Conservation (phyloP, 2,329 filamentous ascomycete genomes). For the Trichophyton simii region DNA sequence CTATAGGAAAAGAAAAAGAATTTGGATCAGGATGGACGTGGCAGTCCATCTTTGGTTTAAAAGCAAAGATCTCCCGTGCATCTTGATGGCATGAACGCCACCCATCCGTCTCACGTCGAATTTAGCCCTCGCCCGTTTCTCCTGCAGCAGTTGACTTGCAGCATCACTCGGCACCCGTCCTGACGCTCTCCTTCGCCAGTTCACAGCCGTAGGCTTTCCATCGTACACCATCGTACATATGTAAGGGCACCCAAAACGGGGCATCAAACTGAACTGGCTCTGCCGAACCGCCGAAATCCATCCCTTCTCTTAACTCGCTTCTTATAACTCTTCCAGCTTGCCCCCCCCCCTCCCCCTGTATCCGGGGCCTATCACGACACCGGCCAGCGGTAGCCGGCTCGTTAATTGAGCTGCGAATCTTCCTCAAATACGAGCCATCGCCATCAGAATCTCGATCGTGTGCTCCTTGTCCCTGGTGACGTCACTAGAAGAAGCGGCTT, state of each 20-base stretch:
- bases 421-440: neutral
- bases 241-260: neutral
- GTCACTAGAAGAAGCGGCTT: neutral
- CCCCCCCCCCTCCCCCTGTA: neutral
- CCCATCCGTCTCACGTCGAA: neutral
- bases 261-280: neutral
- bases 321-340: neutral
- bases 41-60: neutral
- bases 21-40: neutral
- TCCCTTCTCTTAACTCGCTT: neutral
- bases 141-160: neutral
- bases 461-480: neutral
- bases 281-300: no score
- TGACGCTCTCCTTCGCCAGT: neutral
- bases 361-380: no score
- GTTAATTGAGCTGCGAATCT: no score
- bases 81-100: neutral
- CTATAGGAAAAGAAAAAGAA: neutral
- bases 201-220: neutral
- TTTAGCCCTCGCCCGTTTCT: neutral
- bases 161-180: neutral
- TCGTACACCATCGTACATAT: neutral
- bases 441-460: neutral
- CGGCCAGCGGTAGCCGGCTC: no score
- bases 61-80: neutral